Base-by-base conservation (phyloP, 2,329 filamentous ascomycete genomes). In the Thielaviopsis cerberus region DNA sequence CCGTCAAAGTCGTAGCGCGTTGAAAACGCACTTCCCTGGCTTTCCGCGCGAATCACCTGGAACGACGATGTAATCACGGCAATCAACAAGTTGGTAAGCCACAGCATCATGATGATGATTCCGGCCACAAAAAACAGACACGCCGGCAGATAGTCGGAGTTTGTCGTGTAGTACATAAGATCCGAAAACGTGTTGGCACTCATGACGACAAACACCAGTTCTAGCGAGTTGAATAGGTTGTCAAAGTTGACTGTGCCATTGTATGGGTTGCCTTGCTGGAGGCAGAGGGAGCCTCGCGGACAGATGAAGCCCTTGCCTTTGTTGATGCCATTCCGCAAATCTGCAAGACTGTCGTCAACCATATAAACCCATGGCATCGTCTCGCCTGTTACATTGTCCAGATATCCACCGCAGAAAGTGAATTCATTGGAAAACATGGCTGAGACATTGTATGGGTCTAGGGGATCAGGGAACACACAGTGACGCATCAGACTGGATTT, bases 61-160 rank as follows among this genome's bases (percentile, higher is more conserved):
- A 98, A 98, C 1, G 91, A 96, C 4, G 92, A 95, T 0, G 92
- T 98, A 67, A 98, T 98, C 65, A 98, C 92, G 2, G 92, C 92
- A 66, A 98, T 94, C 53, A 86, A 70, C 71, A 98, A 79, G 69
- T 96, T 97, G 62, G 94, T 89, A 65, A 98, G 79, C 92, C 92
- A 98, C 54, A 98, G 76, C 74, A 88, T 92, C 76, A 98, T 80
- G 63, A 98, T 88, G 65, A 98, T 82, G 67, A 95, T 91, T 24
- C 78, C 79, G 13, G 77, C 79, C 25, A 76, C 81, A 58, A 84
- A 84, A 66, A 83, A 98, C 2, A 97, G 73, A 1, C 90, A 88
- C 3, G 89, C 82, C 17, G 87, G 79, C 6, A 94, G 78, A 65
- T 94, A 97, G 68, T 98, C 92, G 25, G 88, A 94, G 66, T 94